A percentile compares a stretch with the other conserved stretches of the same genome.
Conservation (phyloP, 2,329 filamentous ascomycete species). For the Shiraia bambusicola region DNA sequence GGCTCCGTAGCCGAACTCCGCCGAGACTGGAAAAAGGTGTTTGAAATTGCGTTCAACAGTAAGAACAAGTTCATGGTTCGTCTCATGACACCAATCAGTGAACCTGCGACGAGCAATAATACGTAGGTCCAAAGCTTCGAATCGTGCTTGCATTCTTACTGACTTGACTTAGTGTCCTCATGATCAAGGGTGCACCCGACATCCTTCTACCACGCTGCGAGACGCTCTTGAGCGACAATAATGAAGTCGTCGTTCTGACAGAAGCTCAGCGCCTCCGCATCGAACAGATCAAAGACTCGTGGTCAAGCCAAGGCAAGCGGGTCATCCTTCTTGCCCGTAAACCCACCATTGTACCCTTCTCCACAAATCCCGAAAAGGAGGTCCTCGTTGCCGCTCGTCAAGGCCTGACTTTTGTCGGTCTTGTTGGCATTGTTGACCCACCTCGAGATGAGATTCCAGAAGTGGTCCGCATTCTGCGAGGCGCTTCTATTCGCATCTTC, state of each 20-base stretch:
- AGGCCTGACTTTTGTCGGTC: constrained; percentile 56
- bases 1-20: constrained; percentile 62
- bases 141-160: constrained; percentile 2
- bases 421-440: constrained; percentile 62
- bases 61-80: constrained; percentile 83
- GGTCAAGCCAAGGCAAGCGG: constrained; percentile 68
- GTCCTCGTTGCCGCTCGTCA: constrained; percentile 55
- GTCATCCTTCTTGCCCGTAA: constrained; percentile 69
- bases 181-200: constrained; percentile 79
- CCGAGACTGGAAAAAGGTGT: constrained; percentile 64
- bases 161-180: constrained; percentile 52
- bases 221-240: constrained; percentile 58
- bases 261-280: constrained; percentile 50
- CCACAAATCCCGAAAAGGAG: constrained; percentile 58
- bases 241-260: constrained; percentile 54
- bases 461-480: constrained; percentile 63
- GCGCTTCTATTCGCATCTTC: constrained; percentile 72
- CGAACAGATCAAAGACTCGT: constrained; percentile 64
- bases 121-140: constrained; percentile 17
- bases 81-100: constrained; percentile 51
- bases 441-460: constrained; percentile 61
- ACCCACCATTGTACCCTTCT: constrained; percentile 46
- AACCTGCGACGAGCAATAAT: constrained; percentile 30
- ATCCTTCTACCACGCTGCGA: constrained; percentile 67
- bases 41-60: constrained; percentile 68